phyloP scores from a whole-genome alignment of 192 early-diverging fungal species.

The Umbelopsis ramanniana region DNA sequence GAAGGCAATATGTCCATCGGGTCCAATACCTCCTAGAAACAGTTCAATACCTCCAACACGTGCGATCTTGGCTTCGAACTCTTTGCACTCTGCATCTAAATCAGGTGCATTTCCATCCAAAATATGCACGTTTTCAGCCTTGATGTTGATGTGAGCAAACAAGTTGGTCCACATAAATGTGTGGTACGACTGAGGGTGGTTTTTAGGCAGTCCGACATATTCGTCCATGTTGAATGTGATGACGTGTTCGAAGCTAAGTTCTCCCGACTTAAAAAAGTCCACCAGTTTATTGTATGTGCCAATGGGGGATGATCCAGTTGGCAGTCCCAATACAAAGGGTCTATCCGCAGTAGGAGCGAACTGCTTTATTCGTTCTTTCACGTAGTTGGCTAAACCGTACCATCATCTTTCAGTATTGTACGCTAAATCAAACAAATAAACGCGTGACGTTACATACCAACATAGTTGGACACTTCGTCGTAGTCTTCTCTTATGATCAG shows the following conservation, averaged over 20 bases:
- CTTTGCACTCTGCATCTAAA: constrained; percentile 75
- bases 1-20: constrained; percentile 90
- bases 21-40: constrained; percentile 86
- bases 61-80: constrained; percentile 79
- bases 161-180: constrained; percentile 90
- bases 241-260: constrained; percentile 55
- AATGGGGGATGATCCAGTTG: constrained; percentile 82
- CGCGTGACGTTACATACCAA: constrained; percentile 39
- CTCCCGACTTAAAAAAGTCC: constrained; percentile 49
- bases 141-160: constrained; percentile 85
- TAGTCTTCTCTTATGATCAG: constrained; percentile 73
- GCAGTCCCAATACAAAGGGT: constrained; percentile 85
- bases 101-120: constrained; percentile 83
- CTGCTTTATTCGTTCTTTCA: constrained; percentile 77
- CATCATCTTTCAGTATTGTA: too few species aligned
- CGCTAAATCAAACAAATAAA: background rate
- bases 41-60: constrained; percentile 83
- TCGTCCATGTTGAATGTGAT: constrained; percentile 93
- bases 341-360: constrained; percentile 73
- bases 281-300: constrained; percentile 83
- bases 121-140: constrained; percentile 81
- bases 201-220: constrained; percentile 30
- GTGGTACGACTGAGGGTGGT: constrained; percentile 87
- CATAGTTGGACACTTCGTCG: constrained; percentile 69
- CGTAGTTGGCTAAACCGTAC: constrained; percentile 65